Base-by-base conservation (phyloP, 352 stramenopile genomes). In the Saprolegnia parasitica region DNA sequence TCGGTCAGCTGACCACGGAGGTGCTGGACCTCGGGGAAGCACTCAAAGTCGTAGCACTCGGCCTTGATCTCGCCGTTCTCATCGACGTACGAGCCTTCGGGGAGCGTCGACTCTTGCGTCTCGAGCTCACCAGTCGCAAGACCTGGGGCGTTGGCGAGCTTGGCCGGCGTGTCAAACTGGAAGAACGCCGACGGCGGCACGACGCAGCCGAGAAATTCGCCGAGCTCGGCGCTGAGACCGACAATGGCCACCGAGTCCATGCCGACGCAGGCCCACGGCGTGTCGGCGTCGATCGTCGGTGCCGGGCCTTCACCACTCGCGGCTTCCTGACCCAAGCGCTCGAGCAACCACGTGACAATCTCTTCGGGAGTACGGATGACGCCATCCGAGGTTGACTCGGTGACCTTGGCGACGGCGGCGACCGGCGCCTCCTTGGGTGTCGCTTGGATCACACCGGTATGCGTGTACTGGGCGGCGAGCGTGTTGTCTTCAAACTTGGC, bases 1-100 rank as follows among this genome's bases (percentile, higher is more conserved):
- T 93, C 77, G 35, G 87, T 78, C 80, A 93, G 91, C 68, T 91
- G 84, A 11, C 71, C 73, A 35, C 81, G 79, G 5, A 93, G 75
- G 5, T 74, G 67, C 57, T 84, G 76, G 0, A 92, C 81, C 63
- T 93, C 86, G 0, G 86, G 78, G 63, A 93, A 90, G 15, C 70
- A 68, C 0, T 77, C 78, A 46, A 93, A 83, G 24, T 90, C 74
- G 68, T 81, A 93, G 70, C 78, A 91, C 47, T 76, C 87, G 24
- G 74, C 71, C 35, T 88, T 79, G 47, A 93, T 83, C 54, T 88
- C 81, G 40, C 63, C 63, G 40, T 70, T 13, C 88, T 84, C 21
- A 88, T 68, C 5, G 75, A 80, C 24, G 50, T 73, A 9, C 76
- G 80, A 40, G 45, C 40, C 62, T 58, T 76, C 56, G 8, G 71